A percentile compares a stretch with the other conserved stretches of the same genome.
Evolutionary conservation across 306 rosid genomes (phyloP).

Genomic region (Malus sieversii): DNA sequence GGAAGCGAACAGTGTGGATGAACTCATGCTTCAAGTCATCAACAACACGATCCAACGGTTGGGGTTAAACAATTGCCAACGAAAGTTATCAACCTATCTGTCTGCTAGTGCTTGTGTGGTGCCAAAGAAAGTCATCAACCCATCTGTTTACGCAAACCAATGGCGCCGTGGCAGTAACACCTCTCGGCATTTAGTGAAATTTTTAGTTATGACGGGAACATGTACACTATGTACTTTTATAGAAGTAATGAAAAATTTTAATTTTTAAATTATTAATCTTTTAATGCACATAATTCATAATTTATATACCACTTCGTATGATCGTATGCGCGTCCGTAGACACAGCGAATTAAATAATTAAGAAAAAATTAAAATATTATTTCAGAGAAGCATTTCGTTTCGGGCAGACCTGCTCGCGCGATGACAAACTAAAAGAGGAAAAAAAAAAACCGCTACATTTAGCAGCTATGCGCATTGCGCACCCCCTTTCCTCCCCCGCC

Average conservation of each 20-base stretch:
- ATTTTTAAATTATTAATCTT: too few species aligned
- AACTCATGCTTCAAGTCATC: neutral
- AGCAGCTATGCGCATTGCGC: slow-evolving; percentile 25
- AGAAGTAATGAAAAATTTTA: too few species aligned
- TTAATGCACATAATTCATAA: too few species aligned
- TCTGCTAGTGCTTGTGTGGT: neutral
- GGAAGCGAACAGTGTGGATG: neutral
- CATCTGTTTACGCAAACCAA: neutral
- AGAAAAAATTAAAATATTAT: neutral
- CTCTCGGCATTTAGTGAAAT: neutral
- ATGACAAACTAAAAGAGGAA: neutral
- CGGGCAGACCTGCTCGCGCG: neutral
- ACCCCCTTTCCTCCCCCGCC: neutral
- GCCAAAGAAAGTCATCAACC: neutral
- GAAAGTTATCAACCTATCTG: neutral
- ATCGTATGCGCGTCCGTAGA: neutral
- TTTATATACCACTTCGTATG: too few species aligned
- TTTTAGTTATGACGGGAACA: too few species aligned
- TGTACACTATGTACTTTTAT: too few species aligned
- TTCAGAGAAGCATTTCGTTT: neutral
- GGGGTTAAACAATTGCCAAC: neutral
- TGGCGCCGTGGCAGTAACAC: neutral
- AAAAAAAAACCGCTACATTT: neutral
- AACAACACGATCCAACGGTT: neutral
- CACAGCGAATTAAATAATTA: neutral